Conservation (phyloP, 805 yeast species). For the Metschnikowia kunwiensis region DNA sequence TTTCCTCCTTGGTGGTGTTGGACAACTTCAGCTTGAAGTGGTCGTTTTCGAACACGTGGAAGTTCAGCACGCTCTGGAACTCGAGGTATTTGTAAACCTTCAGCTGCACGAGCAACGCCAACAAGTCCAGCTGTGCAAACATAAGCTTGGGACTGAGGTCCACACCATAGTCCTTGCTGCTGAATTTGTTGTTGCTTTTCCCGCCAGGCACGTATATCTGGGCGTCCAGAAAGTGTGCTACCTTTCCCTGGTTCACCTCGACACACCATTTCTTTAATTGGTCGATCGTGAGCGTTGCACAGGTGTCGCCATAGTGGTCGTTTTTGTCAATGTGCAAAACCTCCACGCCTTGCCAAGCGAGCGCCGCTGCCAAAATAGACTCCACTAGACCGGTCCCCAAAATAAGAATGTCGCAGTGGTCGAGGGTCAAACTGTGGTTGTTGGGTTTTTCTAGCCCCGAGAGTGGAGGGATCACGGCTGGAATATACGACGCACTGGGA, state of each 20-base stretch:
- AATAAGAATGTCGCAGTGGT: constrained; percentile 76
- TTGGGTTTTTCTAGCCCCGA: constrained; percentile 77
- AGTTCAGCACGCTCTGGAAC: constrained; percentile 81
- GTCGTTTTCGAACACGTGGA: constrained; percentile 94
- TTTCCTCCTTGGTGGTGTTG: constrained; percentile 81
- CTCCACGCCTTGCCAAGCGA: constrained; percentile 97
- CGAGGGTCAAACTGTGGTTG: constrained; percentile 60
- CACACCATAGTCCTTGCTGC: constrained; percentile 75
- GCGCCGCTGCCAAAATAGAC: constrained; percentile 84
- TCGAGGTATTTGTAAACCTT: constrained; percentile 90
- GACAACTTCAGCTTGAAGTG: constrained; percentile 76
- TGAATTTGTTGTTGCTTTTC: constrained; percentile 47
- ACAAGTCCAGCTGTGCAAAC: constrained; percentile 86
- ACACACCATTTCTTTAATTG: constrained; percentile 82
- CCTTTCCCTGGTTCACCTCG: constrained; percentile 52
- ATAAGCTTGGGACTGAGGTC: constrained; percentile 84
- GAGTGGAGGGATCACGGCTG: constrained; percentile 59
- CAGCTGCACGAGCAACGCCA: constrained; percentile 73
- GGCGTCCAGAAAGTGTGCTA: constrained; percentile 61
- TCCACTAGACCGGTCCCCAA: constrained; percentile 92
- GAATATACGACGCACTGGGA: constrained; percentile 46
- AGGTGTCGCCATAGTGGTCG: constrained; percentile 82
- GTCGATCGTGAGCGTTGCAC: constrained; percentile 82
- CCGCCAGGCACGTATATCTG: constrained; percentile 70
- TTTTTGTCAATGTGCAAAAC: constrained; percentile 88